Conservation (phyloP, 176 grass and related monocot genomes). For the Eremochloa ophiuroides region DNA sequence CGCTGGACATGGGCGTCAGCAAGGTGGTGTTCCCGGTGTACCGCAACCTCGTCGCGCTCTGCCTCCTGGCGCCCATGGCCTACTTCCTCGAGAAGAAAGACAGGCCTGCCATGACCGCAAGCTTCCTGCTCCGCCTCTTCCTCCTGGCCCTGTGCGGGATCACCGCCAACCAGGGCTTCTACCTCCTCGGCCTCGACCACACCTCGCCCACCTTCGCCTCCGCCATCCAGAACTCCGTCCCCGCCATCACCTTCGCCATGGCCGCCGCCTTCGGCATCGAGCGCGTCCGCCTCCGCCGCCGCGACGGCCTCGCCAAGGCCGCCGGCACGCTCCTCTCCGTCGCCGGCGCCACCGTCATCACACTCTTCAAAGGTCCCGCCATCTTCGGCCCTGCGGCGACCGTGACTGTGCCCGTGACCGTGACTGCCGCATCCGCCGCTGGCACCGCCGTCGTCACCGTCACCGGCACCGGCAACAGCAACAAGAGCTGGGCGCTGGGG, state of each 20-base stretch:
- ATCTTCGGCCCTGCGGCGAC: neutral
- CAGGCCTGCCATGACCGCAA: slow-evolving; percentile 49
- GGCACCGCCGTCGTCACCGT: no score
- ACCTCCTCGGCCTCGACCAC: slow-evolving; percentile 81
- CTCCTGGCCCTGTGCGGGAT: slow-evolving; percentile 90
- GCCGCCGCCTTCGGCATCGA: slow-evolving; percentile 80
- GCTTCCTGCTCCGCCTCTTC: slow-evolving; percentile 77
- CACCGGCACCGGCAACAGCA: neutral
- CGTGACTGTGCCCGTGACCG: neutral
- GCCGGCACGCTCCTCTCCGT: slow-evolving; percentile 31
- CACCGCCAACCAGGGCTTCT: slow-evolving; percentile 92
- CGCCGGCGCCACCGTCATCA: neutral
- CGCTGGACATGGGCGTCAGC: slow-evolving; percentile 94
- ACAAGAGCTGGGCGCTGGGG: slow-evolving; percentile 83
- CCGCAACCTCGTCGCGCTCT: slow-evolving; percentile 92
- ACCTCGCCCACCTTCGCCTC: slow-evolving; percentile 91
- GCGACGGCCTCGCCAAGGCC: slow-evolving; percentile 70
- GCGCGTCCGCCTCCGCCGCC: slow-evolving; percentile 62
- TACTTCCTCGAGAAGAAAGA: slow-evolving; percentile 98
- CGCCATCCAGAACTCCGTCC: slow-evolving; percentile 94
- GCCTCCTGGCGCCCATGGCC: slow-evolving; percentile 77
- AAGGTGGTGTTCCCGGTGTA: slow-evolving; percentile 95
- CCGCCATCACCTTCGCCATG: slow-evolving; percentile 95
- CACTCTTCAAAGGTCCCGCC: neutral
- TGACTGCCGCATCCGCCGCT: neutral